phyloP scores from a whole-genome alignment of 2,329 filamentous ascomycete genomes.

The Trichophyton simii region DNA sequence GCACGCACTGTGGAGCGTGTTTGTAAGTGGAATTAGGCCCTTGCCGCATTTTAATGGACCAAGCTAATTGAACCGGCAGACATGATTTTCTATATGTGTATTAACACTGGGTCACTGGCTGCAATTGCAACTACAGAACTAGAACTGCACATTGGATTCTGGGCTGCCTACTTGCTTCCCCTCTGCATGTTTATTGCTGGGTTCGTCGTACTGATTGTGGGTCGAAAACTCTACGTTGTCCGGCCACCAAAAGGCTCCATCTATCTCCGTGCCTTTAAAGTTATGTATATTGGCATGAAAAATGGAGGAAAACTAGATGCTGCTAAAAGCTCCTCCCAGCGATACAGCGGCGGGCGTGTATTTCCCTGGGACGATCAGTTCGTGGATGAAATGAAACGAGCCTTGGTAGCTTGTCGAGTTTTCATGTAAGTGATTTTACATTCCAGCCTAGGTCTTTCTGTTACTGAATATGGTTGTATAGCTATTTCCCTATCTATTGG shows the following conservation, averaged over 20 bases:
- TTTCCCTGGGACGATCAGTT: slow-evolving; percentile 57
- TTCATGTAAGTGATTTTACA: slow-evolving; percentile 42
- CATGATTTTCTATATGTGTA: slow-evolving; percentile 62
- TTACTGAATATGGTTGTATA: neutral
- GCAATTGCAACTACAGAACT: slow-evolving; percentile 54
- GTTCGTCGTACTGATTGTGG: slow-evolving; percentile 41
- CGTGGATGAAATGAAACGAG: slow-evolving; percentile 58
- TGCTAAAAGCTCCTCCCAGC: slow-evolving; percentile 54
- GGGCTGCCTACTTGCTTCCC: slow-evolving; percentile 50
- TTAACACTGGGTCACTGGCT: slow-evolving; percentile 60
- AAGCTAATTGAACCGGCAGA: slow-evolving; percentile 20
- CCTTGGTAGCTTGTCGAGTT: slow-evolving; percentile 54
- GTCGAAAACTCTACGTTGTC: slow-evolving; percentile 34
- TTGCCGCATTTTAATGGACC: neutral
- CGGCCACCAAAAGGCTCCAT: slow-evolving; percentile 49
- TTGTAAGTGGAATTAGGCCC: slow-evolving; percentile 21
- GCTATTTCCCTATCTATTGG: slow-evolving; percentile 52
- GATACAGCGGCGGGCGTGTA: slow-evolving; percentile 33
- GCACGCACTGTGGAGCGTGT: slow-evolving; percentile 54
- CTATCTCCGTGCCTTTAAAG: slow-evolving; percentile 53
- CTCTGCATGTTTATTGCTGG: slow-evolving; percentile 52
- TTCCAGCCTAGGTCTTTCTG: neutral
- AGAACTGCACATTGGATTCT: slow-evolving; percentile 54
- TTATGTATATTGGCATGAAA: slow-evolving; percentile 40
- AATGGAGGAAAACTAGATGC: slow-evolving; percentile 45